phyloP scores from a whole-genome alignment of 345 rosid species.

The Murraya koenigii region DNA sequence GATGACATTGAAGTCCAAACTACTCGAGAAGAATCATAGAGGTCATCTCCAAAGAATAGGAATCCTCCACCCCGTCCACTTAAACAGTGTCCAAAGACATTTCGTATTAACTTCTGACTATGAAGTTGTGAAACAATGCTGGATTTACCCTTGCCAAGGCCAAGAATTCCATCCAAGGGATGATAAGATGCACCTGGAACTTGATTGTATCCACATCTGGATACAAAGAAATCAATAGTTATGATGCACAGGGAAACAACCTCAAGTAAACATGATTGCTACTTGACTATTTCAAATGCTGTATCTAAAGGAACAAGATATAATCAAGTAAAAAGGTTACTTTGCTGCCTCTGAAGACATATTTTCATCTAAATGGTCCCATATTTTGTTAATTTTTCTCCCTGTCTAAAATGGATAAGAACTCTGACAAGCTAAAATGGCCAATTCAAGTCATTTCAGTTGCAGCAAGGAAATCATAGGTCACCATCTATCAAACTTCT shows the following conservation, averaged over 20 bases:
- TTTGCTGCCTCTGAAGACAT: neutral
- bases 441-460: neutral
- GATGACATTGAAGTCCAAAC: conserved; percentile 80
- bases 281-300: neutral
- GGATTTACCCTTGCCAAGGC: conserved; percentile 89
- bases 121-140: conserved; percentile 82
- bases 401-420: neutral
- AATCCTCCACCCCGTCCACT: conserved; percentile 82
- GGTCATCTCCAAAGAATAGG: conserved; percentile 81
- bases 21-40: conserved; percentile 65
- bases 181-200: conserved; percentile 56
- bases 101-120: conserved; percentile 55
- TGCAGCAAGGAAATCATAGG: neutral
- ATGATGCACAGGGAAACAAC: neutral
- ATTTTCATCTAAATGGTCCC: neutral
- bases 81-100: conserved; percentile 85
- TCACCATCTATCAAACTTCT: neutral
- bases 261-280: conserved; percentile 3
- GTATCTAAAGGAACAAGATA: neutral
- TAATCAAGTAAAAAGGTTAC: neutral
- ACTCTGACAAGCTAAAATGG: neutral
- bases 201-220: conserved; percentile 93
- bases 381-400: neutral
- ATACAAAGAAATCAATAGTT: neutral
- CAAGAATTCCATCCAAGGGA: conserved; percentile 92